Conservation (phyloP, 1,284 basidiomycete genomes). For the Ustilago tritici region DNA sequence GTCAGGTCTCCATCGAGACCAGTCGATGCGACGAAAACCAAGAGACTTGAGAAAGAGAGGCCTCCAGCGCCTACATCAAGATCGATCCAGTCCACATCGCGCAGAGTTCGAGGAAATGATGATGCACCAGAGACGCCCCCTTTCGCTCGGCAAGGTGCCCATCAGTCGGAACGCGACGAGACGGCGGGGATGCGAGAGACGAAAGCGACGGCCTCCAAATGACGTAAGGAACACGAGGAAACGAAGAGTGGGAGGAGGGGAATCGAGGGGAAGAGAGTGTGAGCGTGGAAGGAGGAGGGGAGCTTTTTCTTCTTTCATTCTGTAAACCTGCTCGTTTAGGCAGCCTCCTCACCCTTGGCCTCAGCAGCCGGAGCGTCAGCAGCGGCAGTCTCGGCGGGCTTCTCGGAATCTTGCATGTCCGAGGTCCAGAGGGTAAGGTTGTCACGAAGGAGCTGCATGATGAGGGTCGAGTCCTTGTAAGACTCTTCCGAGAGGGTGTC, state of each 20-base stretch:
- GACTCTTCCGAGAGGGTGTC: constrained; percentile 99
- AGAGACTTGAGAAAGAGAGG: neutral
- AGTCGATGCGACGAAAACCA: constrained; percentile 19
- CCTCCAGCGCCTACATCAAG: constrained; percentile 3
- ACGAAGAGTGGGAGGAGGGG: constrained; percentile 18
- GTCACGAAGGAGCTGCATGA: constrained; percentile 99
- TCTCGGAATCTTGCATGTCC: constrained; percentile 78
- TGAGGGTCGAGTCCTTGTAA: constrained; percentile 91
- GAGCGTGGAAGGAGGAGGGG: constrained; percentile 7
- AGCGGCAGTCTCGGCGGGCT: constrained; percentile 67
- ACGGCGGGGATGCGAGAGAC: constrained; percentile 33
- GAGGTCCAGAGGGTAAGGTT: constrained; percentile 97
- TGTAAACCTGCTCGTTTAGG: constrained; percentile 51
- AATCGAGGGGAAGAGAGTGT: constrained; percentile 9
- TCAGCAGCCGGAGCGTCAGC: constrained; percentile 64
- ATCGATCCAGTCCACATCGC: constrained; percentile 1
- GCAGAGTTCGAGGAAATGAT: neutral
- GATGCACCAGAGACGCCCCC: neutral
- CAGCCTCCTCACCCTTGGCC: constrained; percentile 68
- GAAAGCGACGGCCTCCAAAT: constrained; percentile 51
- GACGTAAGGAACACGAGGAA: constrained; percentile 37
- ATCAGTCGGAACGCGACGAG: constrained; percentile 20
- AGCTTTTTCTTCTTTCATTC: constrained; percentile 50
- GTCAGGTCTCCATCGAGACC: constrained; percentile 22
- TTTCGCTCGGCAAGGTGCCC: constrained; percentile 18